These are phyloP conservation scores for Elongisporangium prolatum DNA, from an alignment of 352 stramenopile species.

Conservation along the genomic window DNA sequence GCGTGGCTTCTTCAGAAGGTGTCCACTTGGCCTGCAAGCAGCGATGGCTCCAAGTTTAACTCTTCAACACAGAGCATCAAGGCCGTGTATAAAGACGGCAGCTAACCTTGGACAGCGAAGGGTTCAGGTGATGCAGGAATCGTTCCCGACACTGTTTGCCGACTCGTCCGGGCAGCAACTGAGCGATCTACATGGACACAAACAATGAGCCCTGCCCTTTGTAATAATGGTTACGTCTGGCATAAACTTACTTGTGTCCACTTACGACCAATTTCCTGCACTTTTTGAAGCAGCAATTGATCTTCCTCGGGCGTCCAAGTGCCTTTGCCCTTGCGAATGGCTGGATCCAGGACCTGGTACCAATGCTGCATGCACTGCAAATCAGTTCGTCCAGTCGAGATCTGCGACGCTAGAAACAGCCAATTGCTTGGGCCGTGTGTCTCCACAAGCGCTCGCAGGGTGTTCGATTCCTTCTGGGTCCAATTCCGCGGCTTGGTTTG, in stretches of 20 bases:
- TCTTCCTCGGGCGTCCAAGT: slow-evolving; percentile 55
- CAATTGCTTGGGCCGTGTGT: slow-evolving; percentile 54
- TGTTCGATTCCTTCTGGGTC: slow-evolving; percentile 21
- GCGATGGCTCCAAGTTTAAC: background rate
- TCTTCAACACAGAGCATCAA: background rate
- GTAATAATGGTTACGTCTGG: background rate
- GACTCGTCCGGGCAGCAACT: slow-evolving; percentile 42
- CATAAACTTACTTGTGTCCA: slow-evolving; percentile 52
- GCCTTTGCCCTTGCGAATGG: slow-evolving; percentile 52
- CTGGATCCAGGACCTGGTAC: slow-evolving; percentile 46
- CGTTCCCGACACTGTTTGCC: slow-evolving; percentile 74
- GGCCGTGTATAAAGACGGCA: background rate
- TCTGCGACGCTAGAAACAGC: slow-evolving; percentile 71
- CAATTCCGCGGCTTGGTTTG: slow-evolving; percentile 9
- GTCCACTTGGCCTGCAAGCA: slow-evolving; percentile 43
- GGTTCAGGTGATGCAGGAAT: slow-evolving; percentile 59
- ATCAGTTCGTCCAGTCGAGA: slow-evolving; percentile 50
- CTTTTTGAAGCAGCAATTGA: slow-evolving; percentile 29
- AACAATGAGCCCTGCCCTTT: slow-evolving; percentile 3
- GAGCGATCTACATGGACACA: slow-evolving; percentile 36
- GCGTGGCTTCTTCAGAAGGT: slow-evolving; percentile 29
- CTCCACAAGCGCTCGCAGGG: slow-evolving; percentile 30
- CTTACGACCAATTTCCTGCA: slow-evolving; percentile 34
- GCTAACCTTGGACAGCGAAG: slow-evolving; percentile 34
- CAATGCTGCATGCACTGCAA: slow-evolving; percentile 79